Evolutionary conservation across 176 grass and related monocot species (phyloP), one percentile per base, ranked within the genome.

Genomic region (Metroxylon sagu): DNA sequence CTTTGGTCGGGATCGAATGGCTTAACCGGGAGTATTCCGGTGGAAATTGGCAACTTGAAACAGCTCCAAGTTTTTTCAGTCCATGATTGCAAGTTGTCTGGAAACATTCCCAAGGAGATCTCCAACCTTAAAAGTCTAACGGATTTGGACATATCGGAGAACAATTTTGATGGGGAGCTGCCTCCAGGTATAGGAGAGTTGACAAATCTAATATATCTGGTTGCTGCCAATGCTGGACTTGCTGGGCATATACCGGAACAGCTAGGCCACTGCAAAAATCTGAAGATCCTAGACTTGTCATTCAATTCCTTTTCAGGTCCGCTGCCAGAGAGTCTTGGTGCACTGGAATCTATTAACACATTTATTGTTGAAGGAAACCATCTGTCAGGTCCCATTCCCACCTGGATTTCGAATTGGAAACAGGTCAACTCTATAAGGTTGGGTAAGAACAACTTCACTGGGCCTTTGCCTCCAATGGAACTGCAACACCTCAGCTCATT

Each of bases 61-160:
- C 54, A 39, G 75, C 81, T 97, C 19, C 71, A 88, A 80, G 64
- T 64, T 69, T 73, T 97, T 29, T 57, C 72, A 62, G 58, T 88
- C 50, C 74, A 76, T 49, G 81, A 52, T 62, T 91, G 76, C 75
- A 88, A 88, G 66, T 74, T 91, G 60, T 83, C 75, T 49, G 93
- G 87, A 18, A 19, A 53, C 26, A 77, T 97, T 59, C 93, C 93
- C 27, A 48, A 28, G 58, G 72, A 85, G 74, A 67, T 97, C 50
- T 64, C 78, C 17, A 70, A 71, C 67, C 84, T 97, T 6, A 75
- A 66, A 56, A 90, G 79, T 57, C 71, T 97, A 76, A 88, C 71
- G 21, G 62, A 83, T 73, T 62, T 97, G 25, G 93, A 97, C 56
- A 83, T 97, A 75, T 97, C 93, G 35, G 93, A 82, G 39, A 97